These are phyloP conservation scores for Suhomyces kunorum DNA, from an alignment of 1,139 yeast genomes.

Conservation along the genomic window DNA sequence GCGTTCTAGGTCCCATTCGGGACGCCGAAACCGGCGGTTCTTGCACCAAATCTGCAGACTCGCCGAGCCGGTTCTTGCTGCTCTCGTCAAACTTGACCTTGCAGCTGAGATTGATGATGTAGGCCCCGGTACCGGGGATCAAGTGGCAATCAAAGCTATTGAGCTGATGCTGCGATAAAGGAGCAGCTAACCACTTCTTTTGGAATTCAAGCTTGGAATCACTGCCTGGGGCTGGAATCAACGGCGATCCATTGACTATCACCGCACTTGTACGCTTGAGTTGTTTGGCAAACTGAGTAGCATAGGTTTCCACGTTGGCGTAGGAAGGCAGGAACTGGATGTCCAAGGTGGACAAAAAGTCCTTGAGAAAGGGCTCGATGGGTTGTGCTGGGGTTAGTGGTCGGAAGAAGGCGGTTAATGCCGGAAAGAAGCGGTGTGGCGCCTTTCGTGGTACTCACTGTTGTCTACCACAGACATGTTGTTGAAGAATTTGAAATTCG, in stretches of 20 bases:
- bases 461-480: slow-evolving; percentile 20
- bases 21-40: slow-evolving; percentile 16
- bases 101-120: slow-evolving; percentile 56
- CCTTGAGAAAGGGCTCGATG: slow-evolving; percentile 47
- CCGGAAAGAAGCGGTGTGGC: background rate
- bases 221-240: slow-evolving; percentile 35
- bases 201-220: slow-evolving; percentile 62
- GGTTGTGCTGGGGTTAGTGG: slow-evolving; percentile 37
- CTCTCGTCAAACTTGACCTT: slow-evolving; percentile 76
- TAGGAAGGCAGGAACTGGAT: slow-evolving; percentile 31
- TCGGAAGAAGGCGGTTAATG: background rate
- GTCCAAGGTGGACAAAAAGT: slow-evolving; percentile 41
- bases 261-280: slow-evolving; percentile 51
- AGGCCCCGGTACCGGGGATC: slow-evolving; percentile 67
- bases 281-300: slow-evolving; percentile 51
- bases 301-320: slow-evolving; percentile 49
- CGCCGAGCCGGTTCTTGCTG: slow-evolving; percentile 64
- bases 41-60: slow-evolving; percentile 50
- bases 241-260: slow-evolving; percentile 66
- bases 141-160: slow-evolving; percentile 66
- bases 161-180: slow-evolving; percentile 61
- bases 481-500: slow-evolving; percentile 1
- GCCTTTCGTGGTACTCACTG: slow-evolving; percentile 24
- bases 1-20: slow-evolving; percentile 28
- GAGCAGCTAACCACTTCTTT: slow-evolving; percentile 63